These are phyloP conservation scores for Ormosia emarginata DNA, from an alignment of 306 rosid species.

Conservation along the genomic window DNA sequence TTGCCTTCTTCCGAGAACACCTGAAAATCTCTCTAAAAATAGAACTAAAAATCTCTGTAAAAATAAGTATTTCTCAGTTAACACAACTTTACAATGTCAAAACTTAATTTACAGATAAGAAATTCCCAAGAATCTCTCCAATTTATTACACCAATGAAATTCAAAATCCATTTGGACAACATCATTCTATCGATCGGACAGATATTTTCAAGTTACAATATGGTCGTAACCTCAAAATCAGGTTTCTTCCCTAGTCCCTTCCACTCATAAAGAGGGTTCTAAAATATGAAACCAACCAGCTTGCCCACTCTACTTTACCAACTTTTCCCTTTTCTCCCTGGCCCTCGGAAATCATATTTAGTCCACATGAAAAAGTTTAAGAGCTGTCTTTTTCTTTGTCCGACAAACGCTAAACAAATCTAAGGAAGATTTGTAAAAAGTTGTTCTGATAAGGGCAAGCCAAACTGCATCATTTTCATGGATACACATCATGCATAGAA, in stretches of 20 bases:
- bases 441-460: constrained; percentile 12
- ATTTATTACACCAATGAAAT: too few species aligned
- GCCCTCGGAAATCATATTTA: not conserved
- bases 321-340: not conserved
- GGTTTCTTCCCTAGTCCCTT: not conserved
- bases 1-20: too few species aligned
- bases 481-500: constrained; percentile 35
- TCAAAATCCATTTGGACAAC: too few species aligned
- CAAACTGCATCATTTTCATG: constrained; percentile 32
- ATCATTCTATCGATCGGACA: too few species aligned
- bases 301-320: not conserved
- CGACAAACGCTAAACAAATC: not conserved
- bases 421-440: not conserved
- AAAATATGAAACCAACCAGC: not conserved
- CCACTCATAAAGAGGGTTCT: not conserved
- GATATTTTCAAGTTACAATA: too few species aligned
- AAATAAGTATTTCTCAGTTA: too few species aligned
- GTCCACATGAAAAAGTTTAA: not conserved
- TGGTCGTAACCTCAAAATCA: not conserved
- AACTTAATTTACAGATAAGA: too few species aligned
- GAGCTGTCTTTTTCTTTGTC: not conserved
- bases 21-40: too few species aligned
- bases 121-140: too few species aligned
- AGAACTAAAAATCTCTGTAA: too few species aligned
- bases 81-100: too few species aligned